A percentile compares a stretch with the other conserved stretches of the same genome.
Conservation (phyloP, 1,284 basidiomycete genomes). For the Cryptococcus hybrid region DNA sequence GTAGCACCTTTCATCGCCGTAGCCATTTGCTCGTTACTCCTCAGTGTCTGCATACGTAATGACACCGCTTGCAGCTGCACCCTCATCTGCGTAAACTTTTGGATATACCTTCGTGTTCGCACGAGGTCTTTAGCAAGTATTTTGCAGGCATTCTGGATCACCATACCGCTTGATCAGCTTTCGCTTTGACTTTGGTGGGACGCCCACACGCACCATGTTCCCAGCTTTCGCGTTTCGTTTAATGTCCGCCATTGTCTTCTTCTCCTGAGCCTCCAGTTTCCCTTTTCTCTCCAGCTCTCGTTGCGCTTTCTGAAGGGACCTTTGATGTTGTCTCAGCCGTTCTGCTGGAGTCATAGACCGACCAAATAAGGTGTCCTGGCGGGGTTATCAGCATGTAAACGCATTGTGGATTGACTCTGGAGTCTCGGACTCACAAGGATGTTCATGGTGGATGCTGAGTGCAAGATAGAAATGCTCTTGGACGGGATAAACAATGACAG, state of each 20-base stretch:
- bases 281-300: slow-evolving; percentile 90
- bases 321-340: slow-evolving; percentile 92
- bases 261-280: slow-evolving; percentile 94
- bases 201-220: slow-evolving; percentile 72
- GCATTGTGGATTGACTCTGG: background rate
- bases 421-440: slow-evolving; percentile 29
- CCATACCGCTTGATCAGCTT: background rate
- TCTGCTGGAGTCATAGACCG: slow-evolving; percentile 93
- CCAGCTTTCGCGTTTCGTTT: slow-evolving; percentile 95
- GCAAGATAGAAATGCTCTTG: too few species aligned
- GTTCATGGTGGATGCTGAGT: slow-evolving; percentile 25
- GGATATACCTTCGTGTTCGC: slow-evolving; percentile 88
- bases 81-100: slow-evolving; percentile 99
- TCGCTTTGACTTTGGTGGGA: background rate
- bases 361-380: slow-evolving; percentile 89
- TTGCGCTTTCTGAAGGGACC: slow-evolving; percentile 92
- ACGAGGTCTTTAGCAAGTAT: slow-evolving; percentile 99
- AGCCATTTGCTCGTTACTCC: slow-evolving; percentile 99
- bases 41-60: slow-evolving; percentile 90
- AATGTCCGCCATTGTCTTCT: slow-evolving; percentile 90
- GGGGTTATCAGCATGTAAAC: background rate
- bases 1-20: slow-evolving; percentile 99
- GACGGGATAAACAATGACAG: too few species aligned
- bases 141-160: slow-evolving; percentile 85
- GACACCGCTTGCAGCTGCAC: slow-evolving; percentile 97